A percentile compares a stretch with the other conserved stretches of the same genome.
Evolutionary conservation across 2,329 filamentous ascomycete genomes (phyloP).

Genomic region (Aspergillus sp.): DNA sequence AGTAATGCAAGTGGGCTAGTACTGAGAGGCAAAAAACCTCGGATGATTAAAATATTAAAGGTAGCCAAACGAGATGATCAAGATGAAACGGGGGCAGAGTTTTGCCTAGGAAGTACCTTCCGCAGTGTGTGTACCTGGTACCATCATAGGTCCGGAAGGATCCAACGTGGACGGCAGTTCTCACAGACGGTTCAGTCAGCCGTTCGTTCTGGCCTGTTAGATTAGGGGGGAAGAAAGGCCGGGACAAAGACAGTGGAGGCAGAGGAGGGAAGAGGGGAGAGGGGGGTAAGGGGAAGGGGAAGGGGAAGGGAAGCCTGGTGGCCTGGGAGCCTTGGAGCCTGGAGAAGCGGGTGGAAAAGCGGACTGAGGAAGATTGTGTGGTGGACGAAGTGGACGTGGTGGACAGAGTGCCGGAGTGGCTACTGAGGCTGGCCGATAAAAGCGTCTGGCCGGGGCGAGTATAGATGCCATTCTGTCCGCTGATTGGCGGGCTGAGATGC

Average conservation of each 20-base stretch:
- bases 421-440: background rate
- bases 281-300: background rate
- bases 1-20: background rate
- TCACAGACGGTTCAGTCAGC: background rate
- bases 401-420: too few relatives aligned
- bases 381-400: background rate
- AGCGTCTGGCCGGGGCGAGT: background rate
- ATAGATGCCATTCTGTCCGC: background rate
- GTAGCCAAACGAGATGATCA: background rate
- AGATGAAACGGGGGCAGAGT: background rate
- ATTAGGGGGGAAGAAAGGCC: too few relatives aligned
- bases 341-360: background rate
- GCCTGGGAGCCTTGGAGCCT: background rate
- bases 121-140: background rate
- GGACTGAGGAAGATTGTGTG: too few relatives aligned
- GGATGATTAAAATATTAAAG: background rate
- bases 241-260: background rate
- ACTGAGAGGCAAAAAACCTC: background rate
- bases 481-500: conserved; percentile 21
- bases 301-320: too few relatives aligned
- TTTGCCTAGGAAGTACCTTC: background rate
- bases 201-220: background rate
- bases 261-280: background rate
- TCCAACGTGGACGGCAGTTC: too few relatives aligned
- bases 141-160: background rate